phyloP scores from a whole-genome alignment of 805 yeast genomes.

The Saccharomycopsis fodiens region DNA sequence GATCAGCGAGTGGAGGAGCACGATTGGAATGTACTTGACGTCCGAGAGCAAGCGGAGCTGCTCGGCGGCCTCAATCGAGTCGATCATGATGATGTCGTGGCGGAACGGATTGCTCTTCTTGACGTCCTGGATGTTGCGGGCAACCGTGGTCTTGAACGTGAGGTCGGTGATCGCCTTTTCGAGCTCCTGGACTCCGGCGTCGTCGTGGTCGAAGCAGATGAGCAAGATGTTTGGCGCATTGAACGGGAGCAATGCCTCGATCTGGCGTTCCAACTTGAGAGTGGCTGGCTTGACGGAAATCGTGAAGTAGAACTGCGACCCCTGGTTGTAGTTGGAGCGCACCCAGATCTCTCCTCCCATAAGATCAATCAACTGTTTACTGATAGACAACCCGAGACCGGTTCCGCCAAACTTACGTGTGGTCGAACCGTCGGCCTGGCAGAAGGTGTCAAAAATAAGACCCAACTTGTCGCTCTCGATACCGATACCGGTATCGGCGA shows the following conservation, averaged over 20 bases:
- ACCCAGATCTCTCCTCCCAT: conserved; percentile 97
- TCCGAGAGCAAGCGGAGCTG: conserved; percentile 62
- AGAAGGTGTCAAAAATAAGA: conserved; percentile 79
- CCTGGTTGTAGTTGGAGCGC: conserved; percentile 68
- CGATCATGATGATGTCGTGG: conserved; percentile 78
- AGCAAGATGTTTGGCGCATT: conserved; percentile 62
- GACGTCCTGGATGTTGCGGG: conserved; percentile 49
- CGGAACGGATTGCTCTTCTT: conserved; percentile 44
- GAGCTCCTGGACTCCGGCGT: conserved; percentile 39
- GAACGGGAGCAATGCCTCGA: conserved; percentile 68
- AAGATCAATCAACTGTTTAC: conserved; percentile 76
- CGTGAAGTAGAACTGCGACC: conserved; percentile 79
- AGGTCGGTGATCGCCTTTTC: conserved; percentile 43
- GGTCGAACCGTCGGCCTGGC: conserved; percentile 92
- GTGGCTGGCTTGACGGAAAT: conserved; percentile 69
- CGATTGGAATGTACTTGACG: conserved; percentile 80
- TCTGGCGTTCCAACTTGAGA: conserved; percentile 51
- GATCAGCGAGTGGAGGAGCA: conserved; percentile 64
- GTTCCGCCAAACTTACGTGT: conserved; percentile 92
- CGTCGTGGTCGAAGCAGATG: conserved; percentile 55
- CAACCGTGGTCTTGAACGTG: conserved; percentile 56
- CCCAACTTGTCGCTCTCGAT: conserved; percentile 80
- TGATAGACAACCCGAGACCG: conserved; percentile 81
- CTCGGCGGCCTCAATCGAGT: conserved; percentile 67
- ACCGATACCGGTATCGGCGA: conserved; percentile 87